Evolutionary conservation across 2,329 filamentous ascomycete genomes (phyloP).

Genomic region (Rhynchosporium graminicola): DNA sequence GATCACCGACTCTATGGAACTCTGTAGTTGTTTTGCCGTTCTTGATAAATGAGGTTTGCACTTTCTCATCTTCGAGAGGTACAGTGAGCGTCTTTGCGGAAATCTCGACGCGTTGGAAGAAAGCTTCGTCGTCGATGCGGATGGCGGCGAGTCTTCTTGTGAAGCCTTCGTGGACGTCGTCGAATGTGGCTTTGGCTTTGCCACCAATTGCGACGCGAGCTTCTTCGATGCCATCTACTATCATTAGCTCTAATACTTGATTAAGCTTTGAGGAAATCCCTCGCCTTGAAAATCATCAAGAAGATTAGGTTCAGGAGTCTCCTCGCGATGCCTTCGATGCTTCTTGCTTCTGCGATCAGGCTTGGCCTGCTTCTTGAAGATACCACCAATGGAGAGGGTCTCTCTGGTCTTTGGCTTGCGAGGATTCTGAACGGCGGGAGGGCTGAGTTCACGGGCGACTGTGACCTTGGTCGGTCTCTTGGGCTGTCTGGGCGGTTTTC

Average conservation of each 20-base stretch:
- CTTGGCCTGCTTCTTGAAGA: conserved; percentile 31
- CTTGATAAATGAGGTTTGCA: conserved; percentile 26
- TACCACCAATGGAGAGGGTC: conserved; percentile 28
- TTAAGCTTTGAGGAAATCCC: not conserved
- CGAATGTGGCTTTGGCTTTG: conserved; percentile 23
- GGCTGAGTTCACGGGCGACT: not conserved
- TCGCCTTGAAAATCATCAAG: conserved; percentile 25
- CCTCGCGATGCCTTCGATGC: conserved; percentile 20
- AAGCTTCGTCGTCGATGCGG: conserved; percentile 20
- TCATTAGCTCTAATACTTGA: conserved; percentile 9
- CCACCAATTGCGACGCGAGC: conserved; percentile 25
- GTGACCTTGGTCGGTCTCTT: conserved; percentile 1
- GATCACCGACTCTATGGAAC: conserved; percentile 32
- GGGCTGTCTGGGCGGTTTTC: conserved; percentile 6
- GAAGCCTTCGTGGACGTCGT: conserved; percentile 24
- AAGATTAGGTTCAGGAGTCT: conserved; percentile 22
- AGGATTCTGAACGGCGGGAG: not conserved
- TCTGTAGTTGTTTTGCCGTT: conserved; percentile 26
- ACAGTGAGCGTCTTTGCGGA: conserved; percentile 17
- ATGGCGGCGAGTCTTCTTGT: conserved; percentile 15
- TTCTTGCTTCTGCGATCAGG: conserved; percentile 20
- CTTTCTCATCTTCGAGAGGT: conserved; percentile 30
- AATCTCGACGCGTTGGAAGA: conserved; percentile 23
- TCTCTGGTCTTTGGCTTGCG: conserved; percentile 7
- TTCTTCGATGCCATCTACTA: conserved; percentile 30